Base-by-base conservation (phyloP, 306 rosid genomes). In the Vigna hirtella region DNA sequence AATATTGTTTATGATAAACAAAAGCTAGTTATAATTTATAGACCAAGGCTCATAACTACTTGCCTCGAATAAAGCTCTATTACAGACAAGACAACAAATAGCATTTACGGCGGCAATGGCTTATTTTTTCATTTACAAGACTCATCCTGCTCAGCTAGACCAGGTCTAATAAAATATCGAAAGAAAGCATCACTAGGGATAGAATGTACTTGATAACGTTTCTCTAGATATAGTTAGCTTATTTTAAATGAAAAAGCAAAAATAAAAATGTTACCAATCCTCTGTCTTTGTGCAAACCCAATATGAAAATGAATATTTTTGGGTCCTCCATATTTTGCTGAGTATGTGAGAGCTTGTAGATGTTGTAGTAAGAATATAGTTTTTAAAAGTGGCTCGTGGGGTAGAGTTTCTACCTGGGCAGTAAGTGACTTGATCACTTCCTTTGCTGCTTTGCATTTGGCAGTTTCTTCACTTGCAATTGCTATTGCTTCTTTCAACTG, bases 391-490 rank as follows among this genome's bases (percentile, higher is more conserved):
- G 51, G 65, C 53, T 56, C 30, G 57, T 10, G 66, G 43, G 72
- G 36, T 24, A 24, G 26, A 63, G 52, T 63, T 30, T 49, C 85
- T 87, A 95, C 98, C 89, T 91, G 96, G 53, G 98, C 96, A 66
- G 98, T 95, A 76, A 95, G 98, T 1, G 98, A 95, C 86, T 91
- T 93, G 87, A 91, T 95, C 82, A 95, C 98, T 87, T 95, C 98
- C 86, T 92, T 95, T 79, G 98, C 98, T 18, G 90, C 93, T 85
- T 91, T 95, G 86, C 98, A 91, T 85, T 85, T 92, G 71, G 90
- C 87, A 86, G 97, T 84, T 90, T 92, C 98, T 70, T 90, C 98
- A 56, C 85, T 93, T 18, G 97, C 97, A 82, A 91, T 87, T 79
- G 93, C 90, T 82, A 87, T 84, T 73, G 97, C 98, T 81, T 95